phyloP scores from a whole-genome alignment of 768 basidiomycete species.

The Coprinopsis cinerea region DNA sequence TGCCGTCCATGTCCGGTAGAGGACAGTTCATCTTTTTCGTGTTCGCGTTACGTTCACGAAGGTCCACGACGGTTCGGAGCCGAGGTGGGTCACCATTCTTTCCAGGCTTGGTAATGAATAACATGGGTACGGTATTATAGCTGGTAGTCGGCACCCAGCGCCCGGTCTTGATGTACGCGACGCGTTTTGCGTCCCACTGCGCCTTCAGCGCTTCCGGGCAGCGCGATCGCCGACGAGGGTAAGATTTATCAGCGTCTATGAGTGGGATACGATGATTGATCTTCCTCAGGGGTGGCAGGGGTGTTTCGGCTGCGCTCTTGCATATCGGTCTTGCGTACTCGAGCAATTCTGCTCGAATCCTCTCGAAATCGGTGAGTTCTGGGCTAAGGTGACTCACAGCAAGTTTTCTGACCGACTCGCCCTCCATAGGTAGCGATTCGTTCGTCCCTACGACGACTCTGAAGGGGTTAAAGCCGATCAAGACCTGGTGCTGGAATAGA shows the following conservation, averaged over 20 bases:
- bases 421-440: constrained; percentile 16
- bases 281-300: constrained; percentile 26
- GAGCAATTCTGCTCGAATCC: constrained; percentile 15
- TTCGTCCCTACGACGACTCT: constrained; percentile 21
- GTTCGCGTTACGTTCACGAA: constrained; percentile 30
- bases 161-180: constrained; percentile 20
- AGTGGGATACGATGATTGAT: constrained; percentile 36
- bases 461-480: constrained; percentile 22
- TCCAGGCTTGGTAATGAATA: constrained; percentile 22
- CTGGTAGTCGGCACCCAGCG: constrained; percentile 25
- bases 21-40: constrained; percentile 29
- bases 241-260: constrained; percentile 26
- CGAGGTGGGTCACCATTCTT: constrained; percentile 16
- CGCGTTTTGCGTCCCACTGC: constrained; percentile 24
- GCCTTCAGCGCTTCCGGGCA: constrained; percentile 32
- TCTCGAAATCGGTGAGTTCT: constrained; percentile 11
- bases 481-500: constrained; percentile 26
- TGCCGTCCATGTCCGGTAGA: constrained; percentile 35
- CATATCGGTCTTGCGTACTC: constrained; percentile 21
- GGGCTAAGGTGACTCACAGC: constrained; percentile 11
- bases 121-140: constrained; percentile 26
- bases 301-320: constrained; percentile 17
- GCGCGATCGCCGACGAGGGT: constrained; percentile 26
- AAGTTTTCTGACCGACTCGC: constrained; percentile 8
- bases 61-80: constrained; percentile 31